These are phyloP conservation scores for Pholiota conissans DNA, from an alignment of 768 basidiomycete species.

Conservation along the genomic window DNA sequence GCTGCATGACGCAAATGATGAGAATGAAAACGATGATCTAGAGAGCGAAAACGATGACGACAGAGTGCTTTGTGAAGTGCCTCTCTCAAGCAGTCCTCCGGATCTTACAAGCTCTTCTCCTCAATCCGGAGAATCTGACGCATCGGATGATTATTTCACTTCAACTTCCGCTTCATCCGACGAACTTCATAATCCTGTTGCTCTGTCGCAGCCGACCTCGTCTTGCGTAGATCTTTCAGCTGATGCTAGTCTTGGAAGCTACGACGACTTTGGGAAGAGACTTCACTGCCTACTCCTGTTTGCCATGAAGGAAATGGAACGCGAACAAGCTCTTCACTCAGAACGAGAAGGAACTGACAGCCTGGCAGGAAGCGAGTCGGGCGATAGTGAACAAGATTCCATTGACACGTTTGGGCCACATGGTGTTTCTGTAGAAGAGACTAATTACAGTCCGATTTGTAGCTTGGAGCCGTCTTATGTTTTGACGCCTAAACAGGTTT, in stretches of 20 bases:
- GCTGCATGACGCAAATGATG: not conserved
- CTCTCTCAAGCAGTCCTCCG: slow-evolving; percentile 24
- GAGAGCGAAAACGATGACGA: slow-evolving; percentile 3
- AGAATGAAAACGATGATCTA: not conserved
- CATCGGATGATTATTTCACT: slow-evolving; percentile 7
- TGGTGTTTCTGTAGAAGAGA: not conserved
- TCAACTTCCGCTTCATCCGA: slow-evolving; percentile 6
- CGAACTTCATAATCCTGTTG: not conserved
- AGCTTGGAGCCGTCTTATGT: no score
- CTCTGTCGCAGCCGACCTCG: not conserved
- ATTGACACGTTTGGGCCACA: not conserved
- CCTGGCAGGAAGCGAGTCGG: not conserved
- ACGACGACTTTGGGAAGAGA: slow-evolving; percentile 11
- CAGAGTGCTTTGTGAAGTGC: not conserved
- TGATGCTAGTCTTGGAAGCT: not conserved
- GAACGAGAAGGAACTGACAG: not conserved
- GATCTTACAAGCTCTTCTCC: slow-evolving; percentile 20
- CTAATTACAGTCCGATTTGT: not conserved
- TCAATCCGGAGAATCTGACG: slow-evolving; percentile 8
- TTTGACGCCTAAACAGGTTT: not conserved
- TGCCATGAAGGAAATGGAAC: slow-evolving; percentile 13
- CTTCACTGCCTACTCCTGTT: slow-evolving; percentile 17
- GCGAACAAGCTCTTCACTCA: not conserved
- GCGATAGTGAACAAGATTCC: not conserved
- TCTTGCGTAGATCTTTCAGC: not conserved